These are phyloP conservation scores for Rhizoclosmatium globosum DNA, from an alignment of 192 early-diverging fungal species.

Conservation along the genomic window DNA sequence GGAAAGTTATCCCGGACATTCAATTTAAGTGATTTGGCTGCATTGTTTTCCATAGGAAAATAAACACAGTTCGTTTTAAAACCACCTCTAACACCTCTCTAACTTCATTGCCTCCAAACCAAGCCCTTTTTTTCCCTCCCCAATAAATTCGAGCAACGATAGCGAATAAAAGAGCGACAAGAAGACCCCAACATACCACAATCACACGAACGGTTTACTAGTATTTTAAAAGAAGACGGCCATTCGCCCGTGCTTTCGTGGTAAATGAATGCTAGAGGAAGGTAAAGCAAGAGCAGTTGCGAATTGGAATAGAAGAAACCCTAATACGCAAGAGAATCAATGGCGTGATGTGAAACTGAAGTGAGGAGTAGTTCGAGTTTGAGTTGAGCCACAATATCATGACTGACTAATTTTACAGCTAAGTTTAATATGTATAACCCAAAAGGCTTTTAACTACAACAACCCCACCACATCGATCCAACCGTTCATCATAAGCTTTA, in stretches of 20 bases:
- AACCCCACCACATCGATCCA: constrained; percentile 57
- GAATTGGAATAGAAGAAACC: no score
- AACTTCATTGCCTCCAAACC: background rate
- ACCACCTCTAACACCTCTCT: no score
- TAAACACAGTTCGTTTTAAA: no score
- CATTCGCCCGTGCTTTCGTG: constrained; percentile 2
- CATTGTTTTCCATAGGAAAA: no score
- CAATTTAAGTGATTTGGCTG: no score
- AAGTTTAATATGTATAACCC: no score
- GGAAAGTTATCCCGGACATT: no score
- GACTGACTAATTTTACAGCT: background rate
- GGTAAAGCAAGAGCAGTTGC: no score
- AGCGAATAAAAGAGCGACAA: no score
- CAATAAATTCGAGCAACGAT: background rate
- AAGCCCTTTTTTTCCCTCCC: background rate
- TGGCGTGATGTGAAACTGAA: constrained; percentile 19
- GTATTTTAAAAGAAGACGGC: background rate
- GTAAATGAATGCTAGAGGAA: no score
- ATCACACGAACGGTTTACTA: background rate
- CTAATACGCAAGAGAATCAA: constrained; percentile 1
- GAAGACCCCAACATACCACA: background rate
- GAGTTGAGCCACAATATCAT: background rate
- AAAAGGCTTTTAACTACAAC: constrained; percentile 50
- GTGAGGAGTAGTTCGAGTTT: constrained; percentile 11
- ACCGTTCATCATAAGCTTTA: constrained; percentile 51